These are phyloP conservation scores for Lenzites betulinus DNA, from an alignment of 768 basidiomycete genomes.

Conservation along the genomic window DNA sequence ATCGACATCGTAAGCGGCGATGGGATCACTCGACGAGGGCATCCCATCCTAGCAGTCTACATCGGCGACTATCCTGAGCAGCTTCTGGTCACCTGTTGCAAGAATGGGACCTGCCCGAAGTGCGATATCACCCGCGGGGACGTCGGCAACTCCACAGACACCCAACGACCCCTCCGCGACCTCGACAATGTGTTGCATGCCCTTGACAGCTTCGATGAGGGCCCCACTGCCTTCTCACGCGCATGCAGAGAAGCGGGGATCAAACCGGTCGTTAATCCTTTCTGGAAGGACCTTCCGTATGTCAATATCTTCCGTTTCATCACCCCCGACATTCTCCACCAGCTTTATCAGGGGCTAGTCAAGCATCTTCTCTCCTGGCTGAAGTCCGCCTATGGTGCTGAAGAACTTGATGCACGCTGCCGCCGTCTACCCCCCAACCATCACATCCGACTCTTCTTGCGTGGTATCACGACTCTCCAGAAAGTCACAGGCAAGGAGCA, in stretches of 20 bases:
- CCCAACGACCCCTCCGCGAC: background rate
- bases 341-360: conserved; percentile 34
- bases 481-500: conserved; percentile 38
- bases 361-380: conserved; percentile 20
- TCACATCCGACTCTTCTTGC: conserved; percentile 33
- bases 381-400: conserved; percentile 15
- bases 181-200: background rate
- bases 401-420: conserved; percentile 1
- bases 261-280: conserved; percentile 9
- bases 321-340: conserved; percentile 20
- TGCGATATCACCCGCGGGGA: background rate
- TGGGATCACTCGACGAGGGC: conserved; percentile 41
- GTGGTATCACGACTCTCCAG: conserved; percentile 36
- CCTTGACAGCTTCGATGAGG: background rate
- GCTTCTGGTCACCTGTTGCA: conserved; percentile 17
- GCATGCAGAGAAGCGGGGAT: conserved; percentile 18
- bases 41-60: conserved; percentile 28
- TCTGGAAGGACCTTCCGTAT: conserved; percentile 3
- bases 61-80: conserved; percentile 29
- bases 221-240: conserved; percentile 23
- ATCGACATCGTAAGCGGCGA: conserved; percentile 36
- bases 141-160: background rate
- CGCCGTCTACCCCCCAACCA: conserved; percentile 36
- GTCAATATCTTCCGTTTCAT: conserved; percentile 16
- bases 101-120: conserved; percentile 18